Conservation (phyloP, 257 asterid species). For the Solanum boliviense region DNA sequence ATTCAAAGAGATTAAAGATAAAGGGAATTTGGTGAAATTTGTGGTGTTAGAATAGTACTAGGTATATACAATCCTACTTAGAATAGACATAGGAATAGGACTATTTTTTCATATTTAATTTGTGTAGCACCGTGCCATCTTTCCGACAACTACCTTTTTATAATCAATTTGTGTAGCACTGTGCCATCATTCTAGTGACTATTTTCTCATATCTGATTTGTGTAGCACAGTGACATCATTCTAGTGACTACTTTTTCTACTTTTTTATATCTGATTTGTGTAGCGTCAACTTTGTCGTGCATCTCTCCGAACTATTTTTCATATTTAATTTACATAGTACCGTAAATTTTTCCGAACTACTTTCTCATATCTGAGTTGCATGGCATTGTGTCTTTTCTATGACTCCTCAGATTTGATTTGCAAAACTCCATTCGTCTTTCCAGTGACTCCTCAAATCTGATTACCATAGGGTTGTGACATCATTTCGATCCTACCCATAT, state of each 20-base stretch:
- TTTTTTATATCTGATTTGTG: neutral
- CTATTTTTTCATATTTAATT: too few species aligned
- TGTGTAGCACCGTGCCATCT: neutral
- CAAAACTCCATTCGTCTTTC: too few species aligned
- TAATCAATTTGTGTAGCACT: neutral
- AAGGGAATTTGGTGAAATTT: neutral
- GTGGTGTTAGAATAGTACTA: neutral
- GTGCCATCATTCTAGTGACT: neutral
- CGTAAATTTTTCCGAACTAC: neutral
- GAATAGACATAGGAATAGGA: neutral
- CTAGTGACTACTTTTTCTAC: neutral
- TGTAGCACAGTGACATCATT: neutral
- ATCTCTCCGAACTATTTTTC: neutral
- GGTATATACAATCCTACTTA: neutral
- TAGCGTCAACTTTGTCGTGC: neutral
- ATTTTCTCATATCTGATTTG: neutral
- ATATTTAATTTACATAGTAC: too few species aligned
- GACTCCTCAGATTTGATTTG: too few species aligned
- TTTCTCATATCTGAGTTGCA: neutral
- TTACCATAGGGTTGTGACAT: neutral
- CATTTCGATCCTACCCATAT: neutral
- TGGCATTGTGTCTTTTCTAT: neutral
- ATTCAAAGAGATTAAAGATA: neutral
- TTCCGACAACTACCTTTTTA: neutral
- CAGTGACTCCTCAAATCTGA: neutral